Conservation (phyloP, 495 filamentous ascomycete genomes). For the Hyaloscypha variabilis region DNA sequence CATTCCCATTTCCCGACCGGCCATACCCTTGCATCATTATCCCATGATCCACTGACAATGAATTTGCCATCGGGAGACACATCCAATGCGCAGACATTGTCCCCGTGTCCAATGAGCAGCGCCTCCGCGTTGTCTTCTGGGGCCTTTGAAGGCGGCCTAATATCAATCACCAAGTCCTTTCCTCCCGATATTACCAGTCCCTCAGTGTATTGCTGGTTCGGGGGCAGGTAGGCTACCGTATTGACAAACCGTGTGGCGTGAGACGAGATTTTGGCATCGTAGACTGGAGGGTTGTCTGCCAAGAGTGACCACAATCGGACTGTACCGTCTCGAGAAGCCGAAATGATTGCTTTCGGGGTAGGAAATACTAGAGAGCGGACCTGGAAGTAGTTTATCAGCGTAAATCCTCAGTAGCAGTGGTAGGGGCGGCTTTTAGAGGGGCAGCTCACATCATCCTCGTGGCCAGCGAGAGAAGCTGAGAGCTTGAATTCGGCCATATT, state of each 20-base stretch:
- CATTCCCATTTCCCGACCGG: slow-evolving; percentile 74
- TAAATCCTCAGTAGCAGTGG: slow-evolving; percentile 8
- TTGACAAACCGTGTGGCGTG: slow-evolving; percentile 85
- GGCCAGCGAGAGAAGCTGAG: slow-evolving; percentile 76
- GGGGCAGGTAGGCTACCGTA: slow-evolving; percentile 73
- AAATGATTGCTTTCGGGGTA: slow-evolving; percentile 68
- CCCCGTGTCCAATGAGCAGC: slow-evolving; percentile 80
- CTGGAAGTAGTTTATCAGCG: slow-evolving; percentile 46
- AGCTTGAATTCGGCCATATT: slow-evolving; percentile 71
- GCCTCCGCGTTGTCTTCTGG: slow-evolving; percentile 78
- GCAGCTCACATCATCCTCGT: slow-evolving; percentile 77
- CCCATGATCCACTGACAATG: slow-evolving; percentile 95
- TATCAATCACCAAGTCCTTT: slow-evolving; percentile 90
- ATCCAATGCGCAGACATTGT: slow-evolving; percentile 88
- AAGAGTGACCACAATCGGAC: slow-evolving; percentile 82
- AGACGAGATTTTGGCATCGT: slow-evolving; percentile 73
- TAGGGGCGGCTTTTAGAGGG: not conserved
- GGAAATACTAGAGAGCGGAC: slow-evolving; percentile 89
- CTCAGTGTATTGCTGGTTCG: slow-evolving; percentile 69
- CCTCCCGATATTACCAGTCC: slow-evolving; percentile 87
- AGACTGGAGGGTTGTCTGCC: slow-evolving; percentile 65
- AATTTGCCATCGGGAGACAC: slow-evolving; percentile 67
- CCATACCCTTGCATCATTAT: slow-evolving; percentile 83
- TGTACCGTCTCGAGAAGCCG: slow-evolving; percentile 88
- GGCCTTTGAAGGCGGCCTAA: slow-evolving; percentile 63